Base-by-base conservation (phyloP, 208 protist species). In the Phytomonas francai region DNA sequence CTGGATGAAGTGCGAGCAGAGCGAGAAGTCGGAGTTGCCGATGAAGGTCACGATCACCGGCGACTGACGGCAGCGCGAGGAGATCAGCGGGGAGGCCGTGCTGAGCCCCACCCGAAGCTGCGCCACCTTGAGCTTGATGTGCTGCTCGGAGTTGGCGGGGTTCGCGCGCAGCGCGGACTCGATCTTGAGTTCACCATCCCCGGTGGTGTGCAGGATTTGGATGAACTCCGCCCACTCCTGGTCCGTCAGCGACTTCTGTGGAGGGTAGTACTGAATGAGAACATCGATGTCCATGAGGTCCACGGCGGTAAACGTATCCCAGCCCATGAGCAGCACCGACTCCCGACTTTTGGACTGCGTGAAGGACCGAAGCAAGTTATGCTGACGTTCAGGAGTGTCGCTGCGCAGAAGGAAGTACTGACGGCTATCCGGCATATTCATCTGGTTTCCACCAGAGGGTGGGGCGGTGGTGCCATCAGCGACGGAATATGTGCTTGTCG, bases 251-350 rank as follows among this genome's bases (percentile, higher is more conserved):
- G 88, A 89, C 71, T 91, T 91, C 73, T 90, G 84, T 22, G 88
- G 85, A 0, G 88, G 88, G 77, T 88, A 84, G 61, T 84, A 89
- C 63, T 90, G 85, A 59, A 94, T 74, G 22, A 91, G 64, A 16
- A 83, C 45, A 74, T 94, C 88, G 54, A 91, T 76, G 66, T 94
- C 88, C 88, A 94, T 90, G 14, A 94, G 31, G 45, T 94, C 88
- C 9, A 89, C 59, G 0, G 69, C 76, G 0, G 85, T 89, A 63
- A 80, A 86, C 14, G 81, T 80, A 68, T 94, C 85, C 82, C 79
- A 89, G 0, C 65, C 76, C 9, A 91, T 65, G 1, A 94, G 73
- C 58, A 62, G 14, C 16, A 12, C 14, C 12, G 39, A 49, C 39
- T 22, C 12, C 16, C 16, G 39, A 49, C 9, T 49, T 49, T 49